phyloP scores from a whole-genome alignment of 192 early-diverging fungal species.

The Rhizoclosmatium sp. region DNA sequence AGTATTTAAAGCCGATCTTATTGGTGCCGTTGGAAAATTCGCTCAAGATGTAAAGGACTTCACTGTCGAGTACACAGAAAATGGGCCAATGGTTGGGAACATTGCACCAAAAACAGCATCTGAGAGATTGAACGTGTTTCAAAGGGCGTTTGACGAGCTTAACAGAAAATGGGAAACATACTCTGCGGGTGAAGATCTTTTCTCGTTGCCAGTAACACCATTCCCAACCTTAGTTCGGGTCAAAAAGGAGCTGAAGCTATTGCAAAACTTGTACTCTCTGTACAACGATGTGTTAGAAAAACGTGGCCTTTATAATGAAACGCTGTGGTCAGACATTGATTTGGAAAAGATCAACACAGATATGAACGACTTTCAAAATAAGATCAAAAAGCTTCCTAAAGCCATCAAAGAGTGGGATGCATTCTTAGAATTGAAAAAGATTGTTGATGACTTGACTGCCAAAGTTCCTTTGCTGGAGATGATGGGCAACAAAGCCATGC shows the following conservation, averaged over 20 bases:
- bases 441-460: constrained; percentile 66
- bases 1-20: constrained; percentile 67
- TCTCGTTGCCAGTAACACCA: constrained; percentile 69
- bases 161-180: constrained; percentile 76
- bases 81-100: constrained; percentile 70
- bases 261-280: constrained; percentile 71
- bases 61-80: constrained; percentile 67
- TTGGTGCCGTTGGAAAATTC: constrained; percentile 65
- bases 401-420: constrained; percentile 73
- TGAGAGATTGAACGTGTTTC: constrained; percentile 71
- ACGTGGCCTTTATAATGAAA: constrained; percentile 63
- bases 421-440: constrained; percentile 68
- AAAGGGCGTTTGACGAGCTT: constrained; percentile 70
- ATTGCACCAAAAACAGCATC: constrained; percentile 73
- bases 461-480: constrained; percentile 67
- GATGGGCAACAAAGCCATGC: constrained; percentile 72
- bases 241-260: constrained; percentile 70
- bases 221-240: constrained; percentile 66
- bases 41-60: constrained; percentile 69
- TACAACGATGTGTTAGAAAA: constrained; percentile 74
- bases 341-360: constrained; percentile 66
- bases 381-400: constrained; percentile 74
- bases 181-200: constrained; percentile 69
- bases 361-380: constrained; percentile 70
- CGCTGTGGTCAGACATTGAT: constrained; percentile 66